Evolutionary conservation across 2,329 filamentous ascomycete genomes (phyloP), one percentile per base, ranked within the genome.

Genomic region (Aspergillus pseudoglaucus): DNA sequence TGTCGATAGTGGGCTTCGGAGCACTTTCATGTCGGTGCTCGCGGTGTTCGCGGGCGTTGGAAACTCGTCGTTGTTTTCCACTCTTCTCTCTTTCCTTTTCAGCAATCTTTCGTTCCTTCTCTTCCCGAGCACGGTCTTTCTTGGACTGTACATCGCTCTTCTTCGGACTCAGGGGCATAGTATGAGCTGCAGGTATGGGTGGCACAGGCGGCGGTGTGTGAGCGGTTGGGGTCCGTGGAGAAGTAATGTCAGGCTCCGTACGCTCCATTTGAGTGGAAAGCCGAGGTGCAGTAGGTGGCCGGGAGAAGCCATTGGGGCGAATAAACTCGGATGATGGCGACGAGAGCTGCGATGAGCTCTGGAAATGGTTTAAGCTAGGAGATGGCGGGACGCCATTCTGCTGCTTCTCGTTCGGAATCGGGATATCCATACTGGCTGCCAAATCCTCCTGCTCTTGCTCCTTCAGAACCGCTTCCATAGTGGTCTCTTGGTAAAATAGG

Each of bases 401-500:
- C 47, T 66, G 68, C 8, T 53, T 35, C 4, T 47, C 48, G 10
- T 69, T 63, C 9, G 61, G 61, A 7, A 59, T 17, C 44, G 85
- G 66, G 77, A 83, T 60, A 75, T 70, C 65, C 49, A 60, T 70
- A 22, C 60, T 68, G 39, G 63, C 49, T 10, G 62, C 59, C 33
- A 77, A 69, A 9, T 85, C 85, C 65, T 95, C 90, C 42, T 82
- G 84, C 59, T 94, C 90, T 64, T 94, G 87, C 68, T 97, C 90
- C 48, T 83, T 84, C 60, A 80, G 74, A 59, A 85, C 76, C 2
- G 80, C 81, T 61, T 86, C 83, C 22, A 83, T 64, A 0, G 82
- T 86, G 2, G 83, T 97, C 68, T 98, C 91, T 66, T 96, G 93
- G 70, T 98, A 98, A 68, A 98, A 98, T 8, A 98, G 75, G 14